Conservation (phyloP, 2,329 filamentous ascomycete genomes). For the Zymoseptoria brevis region DNA sequence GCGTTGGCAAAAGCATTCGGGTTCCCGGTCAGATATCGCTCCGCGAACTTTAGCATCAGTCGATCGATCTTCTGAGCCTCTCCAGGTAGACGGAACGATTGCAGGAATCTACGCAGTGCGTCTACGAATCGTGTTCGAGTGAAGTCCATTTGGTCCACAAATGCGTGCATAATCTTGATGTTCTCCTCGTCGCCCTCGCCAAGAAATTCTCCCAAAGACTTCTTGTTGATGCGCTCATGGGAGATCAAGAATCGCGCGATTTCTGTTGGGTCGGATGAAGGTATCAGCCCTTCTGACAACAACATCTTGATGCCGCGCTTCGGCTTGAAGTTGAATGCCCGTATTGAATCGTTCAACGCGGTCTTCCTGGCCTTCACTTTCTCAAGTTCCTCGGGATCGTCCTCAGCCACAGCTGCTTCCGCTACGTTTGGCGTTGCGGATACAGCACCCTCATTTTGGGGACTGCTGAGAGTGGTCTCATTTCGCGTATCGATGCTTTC, state of each 20-base stretch:
- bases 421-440: constrained; percentile 41
- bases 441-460: constrained; percentile 8
- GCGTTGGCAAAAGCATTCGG: constrained; percentile 97
- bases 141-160: constrained; percentile 94
- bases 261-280: constrained; percentile 67
- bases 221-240: constrained; percentile 82
- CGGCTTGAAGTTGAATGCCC: constrained; percentile 95
- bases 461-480: constrained; percentile 39
- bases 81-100: constrained; percentile 88
- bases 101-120: constrained; percentile 80
- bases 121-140: constrained; percentile 86
- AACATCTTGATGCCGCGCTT: constrained; percentile 85
- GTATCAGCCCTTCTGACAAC: constrained; percentile 78
- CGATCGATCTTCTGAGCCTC: constrained; percentile 99
- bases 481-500: constrained; percentile 66
- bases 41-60: constrained; percentile 98
- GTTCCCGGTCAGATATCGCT: constrained; percentile 89
- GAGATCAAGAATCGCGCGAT: constrained; percentile 75
- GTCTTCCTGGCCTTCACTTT: constrained; percentile 92
- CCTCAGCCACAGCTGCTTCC: constrained; percentile 50
- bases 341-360: constrained; percentile 77
- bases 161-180: constrained; percentile 96
- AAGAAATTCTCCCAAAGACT: constrained; percentile 85
- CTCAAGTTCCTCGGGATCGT: constrained; percentile 90
- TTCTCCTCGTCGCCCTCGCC: constrained; percentile 90